Percentiles rank a stretch among this genome's conserved stretches.
Evolutionary conservation across 805 yeast genomes (phyloP).

Genomic region (Yamadazyma endophytica): DNA sequence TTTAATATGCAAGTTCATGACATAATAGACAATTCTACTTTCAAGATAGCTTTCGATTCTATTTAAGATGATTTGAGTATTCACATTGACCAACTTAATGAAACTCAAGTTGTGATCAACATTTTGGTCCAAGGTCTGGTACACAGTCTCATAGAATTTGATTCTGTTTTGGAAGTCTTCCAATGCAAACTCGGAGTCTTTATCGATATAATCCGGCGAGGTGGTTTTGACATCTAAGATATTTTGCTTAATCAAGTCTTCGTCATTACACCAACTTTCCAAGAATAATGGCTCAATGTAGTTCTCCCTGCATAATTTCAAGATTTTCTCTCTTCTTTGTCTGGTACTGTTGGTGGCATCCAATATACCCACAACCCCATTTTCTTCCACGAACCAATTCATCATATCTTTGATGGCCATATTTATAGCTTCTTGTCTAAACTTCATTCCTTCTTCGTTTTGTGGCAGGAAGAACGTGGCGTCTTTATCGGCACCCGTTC

Average conservation of each 20-base stretch:
- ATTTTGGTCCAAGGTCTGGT: conserved; percentile 67
- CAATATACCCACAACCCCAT: conserved; percentile 86
- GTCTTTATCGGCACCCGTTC: conserved; percentile 50
- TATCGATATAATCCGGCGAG: conserved; percentile 73
- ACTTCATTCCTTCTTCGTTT: conserved; percentile 59
- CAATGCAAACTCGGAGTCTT: conserved; percentile 68
- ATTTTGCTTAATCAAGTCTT: conserved; percentile 71
- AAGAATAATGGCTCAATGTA: conserved; percentile 85
- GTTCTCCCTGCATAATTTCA: conserved; percentile 57
- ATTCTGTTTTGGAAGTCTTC: conserved; percentile 73
- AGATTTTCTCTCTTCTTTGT: conserved; percentile 62
- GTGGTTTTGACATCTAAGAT: conserved; percentile 82
- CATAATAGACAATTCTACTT: conserved; percentile 88
- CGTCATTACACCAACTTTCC: conserved; percentile 88
- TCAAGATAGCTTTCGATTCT: conserved; percentile 84
- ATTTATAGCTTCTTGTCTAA: conserved; percentile 66
- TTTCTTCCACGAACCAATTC: conserved; percentile 75
- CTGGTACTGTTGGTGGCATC: conserved; percentile 91
- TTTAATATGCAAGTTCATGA: conserved; percentile 91
- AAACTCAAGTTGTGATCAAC: conserved; percentile 68
- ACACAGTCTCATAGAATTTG: conserved; percentile 63
- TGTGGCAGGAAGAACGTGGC: conserved; percentile 74
- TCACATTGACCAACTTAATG: conserved; percentile 82
- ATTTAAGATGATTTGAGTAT: conserved; percentile 84
- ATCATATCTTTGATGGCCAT: conserved; percentile 76